Evolutionary conservation across 768 basidiomycete genomes (phyloP).

Genomic region (Collybiopsis confluens): DNA sequence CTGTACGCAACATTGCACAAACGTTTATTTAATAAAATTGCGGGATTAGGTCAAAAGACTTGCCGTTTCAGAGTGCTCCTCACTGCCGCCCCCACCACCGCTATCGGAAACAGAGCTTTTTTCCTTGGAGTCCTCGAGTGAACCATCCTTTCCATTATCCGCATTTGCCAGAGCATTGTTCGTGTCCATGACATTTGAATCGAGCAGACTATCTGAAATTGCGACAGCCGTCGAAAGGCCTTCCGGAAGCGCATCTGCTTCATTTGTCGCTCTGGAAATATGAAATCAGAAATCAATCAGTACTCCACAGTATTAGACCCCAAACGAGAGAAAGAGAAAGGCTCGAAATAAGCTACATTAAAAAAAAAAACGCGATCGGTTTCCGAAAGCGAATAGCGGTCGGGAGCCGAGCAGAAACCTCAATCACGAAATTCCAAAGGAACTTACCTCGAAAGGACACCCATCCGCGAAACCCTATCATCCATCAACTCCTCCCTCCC

Average conservation of each 20-base stretch:
- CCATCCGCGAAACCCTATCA: constrained; percentile 61
- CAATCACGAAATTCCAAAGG: no score
- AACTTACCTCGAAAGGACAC: constrained; percentile 63
- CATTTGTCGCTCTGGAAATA: constrained; percentile 46
- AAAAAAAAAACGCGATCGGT: background rate
- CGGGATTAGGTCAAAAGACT: constrained; percentile 9
- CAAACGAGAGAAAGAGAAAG: constrained; percentile 10
- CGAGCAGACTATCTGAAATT: constrained; percentile 55
- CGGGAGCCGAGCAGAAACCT: no score
- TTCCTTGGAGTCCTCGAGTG: constrained; percentile 14
- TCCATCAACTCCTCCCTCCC: constrained; percentile 78
- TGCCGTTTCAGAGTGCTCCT: constrained; percentile 18
- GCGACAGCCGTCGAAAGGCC: constrained; percentile 59
- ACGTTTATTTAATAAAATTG: constrained; percentile 2
- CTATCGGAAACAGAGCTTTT: constrained; percentile 15
- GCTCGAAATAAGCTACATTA: no score
- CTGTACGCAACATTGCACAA: background rate
- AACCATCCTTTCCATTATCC: constrained; percentile 13
- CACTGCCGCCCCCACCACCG: background rate
- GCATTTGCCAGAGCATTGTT: background rate
- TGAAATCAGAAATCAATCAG: constrained; percentile 10
- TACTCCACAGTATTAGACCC: constrained; percentile 1
- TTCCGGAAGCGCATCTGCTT: constrained; percentile 53
- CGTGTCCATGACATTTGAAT: constrained; percentile 26
- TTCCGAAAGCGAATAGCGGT: constrained; percentile 10